These are phyloP conservation scores for Phytopythium cucurbitacearum DNA, from an alignment of 352 stramenopile species.

Conservation along the genomic window DNA sequence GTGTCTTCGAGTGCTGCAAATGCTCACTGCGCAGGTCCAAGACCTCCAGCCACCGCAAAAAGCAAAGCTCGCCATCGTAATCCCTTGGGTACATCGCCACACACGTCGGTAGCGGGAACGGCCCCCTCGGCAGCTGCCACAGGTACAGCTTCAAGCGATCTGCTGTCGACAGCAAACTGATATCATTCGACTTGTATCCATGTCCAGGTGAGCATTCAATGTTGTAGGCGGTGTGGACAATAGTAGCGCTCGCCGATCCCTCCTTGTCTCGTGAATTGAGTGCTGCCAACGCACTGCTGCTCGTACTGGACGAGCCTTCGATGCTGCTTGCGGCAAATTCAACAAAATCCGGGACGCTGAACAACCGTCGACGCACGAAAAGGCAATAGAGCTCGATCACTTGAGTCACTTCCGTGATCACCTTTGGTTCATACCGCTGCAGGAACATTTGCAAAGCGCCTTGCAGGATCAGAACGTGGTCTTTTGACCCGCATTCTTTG, in stretches of 20 bases:
- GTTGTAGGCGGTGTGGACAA: conserved; percentile 80
- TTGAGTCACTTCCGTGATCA: conserved; percentile 72
- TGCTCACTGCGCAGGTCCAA: conserved; percentile 78
- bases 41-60: conserved; percentile 78
- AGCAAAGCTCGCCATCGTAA: conserved; percentile 62
- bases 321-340: conserved; percentile 58
- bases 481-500: conserved; percentile 24
- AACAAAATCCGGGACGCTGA: conserved; percentile 71
- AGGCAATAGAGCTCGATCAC: conserved; percentile 81
- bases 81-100: conserved; percentile 57
- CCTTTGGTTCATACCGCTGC: conserved; percentile 68
- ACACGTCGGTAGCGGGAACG: conserved; percentile 61
- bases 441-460: conserved; percentile 73
- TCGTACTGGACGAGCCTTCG: conserved; percentile 30
- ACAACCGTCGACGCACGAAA: conserved; percentile 65
- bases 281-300: conserved; percentile 23
- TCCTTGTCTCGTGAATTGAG: conserved; percentile 22
- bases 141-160: conserved; percentile 78
- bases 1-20: conserved; percentile 66
- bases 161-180: conserved; percentile 50
- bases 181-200: conserved; percentile 81
- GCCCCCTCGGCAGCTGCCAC: conserved; percentile 76
- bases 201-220: conserved; percentile 81
- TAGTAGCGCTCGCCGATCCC: conserved; percentile 12
- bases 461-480: conserved; percentile 73